phyloP scores from a whole-genome alignment of 768 basidiomycete species.

The Antrodiella citrinella region DNA sequence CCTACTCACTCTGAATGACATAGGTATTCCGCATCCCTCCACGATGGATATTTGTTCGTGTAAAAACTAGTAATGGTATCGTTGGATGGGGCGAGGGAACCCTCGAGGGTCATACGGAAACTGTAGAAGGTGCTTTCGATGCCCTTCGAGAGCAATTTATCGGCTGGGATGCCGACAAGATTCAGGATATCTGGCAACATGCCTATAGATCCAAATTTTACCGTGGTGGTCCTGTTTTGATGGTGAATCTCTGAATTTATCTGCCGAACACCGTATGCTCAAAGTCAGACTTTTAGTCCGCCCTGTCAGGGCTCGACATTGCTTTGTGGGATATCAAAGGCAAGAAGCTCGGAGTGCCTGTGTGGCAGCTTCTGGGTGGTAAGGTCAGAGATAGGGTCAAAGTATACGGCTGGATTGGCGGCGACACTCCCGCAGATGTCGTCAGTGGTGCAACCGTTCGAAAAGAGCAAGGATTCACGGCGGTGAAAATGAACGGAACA shows the following conservation, averaged over 20 bases:
- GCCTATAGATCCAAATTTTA: constrained; percentile 66
- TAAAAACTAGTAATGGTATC: constrained; percentile 54
- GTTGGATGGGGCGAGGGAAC: constrained; percentile 75
- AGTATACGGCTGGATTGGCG: constrained; percentile 53
- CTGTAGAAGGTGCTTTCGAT: constrained; percentile 56
- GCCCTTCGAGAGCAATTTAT: constrained; percentile 55
- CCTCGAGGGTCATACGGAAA: constrained; percentile 67
- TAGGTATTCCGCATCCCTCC: constrained; percentile 63
- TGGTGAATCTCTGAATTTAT: constrained; percentile 38
- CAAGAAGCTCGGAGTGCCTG: constrained; percentile 55
- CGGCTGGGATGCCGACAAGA: constrained; percentile 53
- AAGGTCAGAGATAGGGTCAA: constrained; percentile 52
- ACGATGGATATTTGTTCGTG: constrained; percentile 65
- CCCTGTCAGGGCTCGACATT: constrained; percentile 56
- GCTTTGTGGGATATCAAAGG: constrained; percentile 76
- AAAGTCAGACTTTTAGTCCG: constrained; percentile 40
- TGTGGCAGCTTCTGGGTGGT: constrained; percentile 58
- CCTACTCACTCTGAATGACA: background rate
- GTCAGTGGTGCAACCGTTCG: constrained; percentile 42
- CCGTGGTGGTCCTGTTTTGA: constrained; percentile 62
- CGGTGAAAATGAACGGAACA: constrained; percentile 68
- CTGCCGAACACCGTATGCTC: background rate
- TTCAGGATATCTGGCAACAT: constrained; percentile 67
- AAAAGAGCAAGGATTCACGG: constrained; percentile 56
- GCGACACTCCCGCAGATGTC: constrained; percentile 41